Evolutionary conservation across 192 early-diverging fungal species (phyloP), one percentile per base, ranked within the genome.

Genomic region (Phlyctochytrium arcticum): DNA sequence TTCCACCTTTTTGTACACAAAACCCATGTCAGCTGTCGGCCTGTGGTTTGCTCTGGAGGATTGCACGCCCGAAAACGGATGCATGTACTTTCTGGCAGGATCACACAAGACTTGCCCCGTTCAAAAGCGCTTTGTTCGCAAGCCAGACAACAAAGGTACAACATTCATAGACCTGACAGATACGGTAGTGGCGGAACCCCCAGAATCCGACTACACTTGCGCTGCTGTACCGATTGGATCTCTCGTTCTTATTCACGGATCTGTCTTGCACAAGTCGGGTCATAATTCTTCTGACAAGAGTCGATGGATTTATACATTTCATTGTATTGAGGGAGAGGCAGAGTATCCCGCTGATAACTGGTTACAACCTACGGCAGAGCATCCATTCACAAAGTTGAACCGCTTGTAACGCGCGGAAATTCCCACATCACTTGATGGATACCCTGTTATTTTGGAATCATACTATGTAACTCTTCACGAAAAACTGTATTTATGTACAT

Each of bases 41-140:
- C 87, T 92, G 62, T 95, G 94, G 94, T 88, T 94, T 68, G 92
- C 95, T 1, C 75, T 97, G 3, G 93, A 97, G 58, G 90, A 97
- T 62, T 95, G 93, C 76, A 93, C 90, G 2, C 66, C 80, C 6
- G 68, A 78, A 27, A 94, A 97, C 63, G 95, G 95, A 0, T 94
- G 92, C 51, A 85, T 97, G 64, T 87, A 81, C 32, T 93, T 91
- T 71, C 71, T 88, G 1, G 89, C 89, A 15, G 91, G 90, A 7
- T 92, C 90, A 10, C 92, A 95, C 71, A 90, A 89, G 61, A 74
- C 76, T 39, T 73, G 74, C 36, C 85, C 85, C n/a, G 64, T 87
- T 23, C 67, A 74, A 31, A 77, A 85, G 30, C 80, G 90, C 3
- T 86, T 91, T 58, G 74, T 90, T 9, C 75, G 87, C 4, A 75